Evolutionary conservation across 1,139 yeast species (phyloP).

Genomic region (Pichia sp.): DNA sequence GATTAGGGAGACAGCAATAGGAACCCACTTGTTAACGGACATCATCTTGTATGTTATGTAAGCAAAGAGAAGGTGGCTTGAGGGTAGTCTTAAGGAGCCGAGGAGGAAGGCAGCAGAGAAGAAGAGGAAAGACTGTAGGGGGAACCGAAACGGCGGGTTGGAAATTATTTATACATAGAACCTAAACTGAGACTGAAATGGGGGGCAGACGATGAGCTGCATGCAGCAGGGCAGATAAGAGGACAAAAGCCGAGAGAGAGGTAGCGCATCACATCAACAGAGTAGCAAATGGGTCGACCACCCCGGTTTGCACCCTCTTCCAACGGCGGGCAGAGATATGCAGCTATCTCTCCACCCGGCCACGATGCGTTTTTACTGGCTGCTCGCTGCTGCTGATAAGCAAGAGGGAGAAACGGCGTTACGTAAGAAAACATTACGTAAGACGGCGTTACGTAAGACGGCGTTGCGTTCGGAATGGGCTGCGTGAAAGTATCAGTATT

Average conservation of each 20-base stretch:
- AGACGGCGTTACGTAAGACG: background rate
- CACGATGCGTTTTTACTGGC: background rate
- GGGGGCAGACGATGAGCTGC: no score
- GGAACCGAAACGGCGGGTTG: background rate
- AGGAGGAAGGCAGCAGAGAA: no score
- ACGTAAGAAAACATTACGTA: background rate
- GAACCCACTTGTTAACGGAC: slow-evolving; percentile 11
- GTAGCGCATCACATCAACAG: background rate
- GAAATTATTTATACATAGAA: background rate
- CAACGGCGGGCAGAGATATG: background rate
- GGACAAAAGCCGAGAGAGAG: no score
- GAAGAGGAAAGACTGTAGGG: no score
- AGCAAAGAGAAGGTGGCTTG: no score
- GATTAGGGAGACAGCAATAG: slow-evolving; percentile 43
- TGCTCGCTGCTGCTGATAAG: background rate
- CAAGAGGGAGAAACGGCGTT: background rate
- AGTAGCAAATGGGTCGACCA: no score
- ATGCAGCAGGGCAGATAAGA: no score
- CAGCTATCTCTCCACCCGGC: background rate
- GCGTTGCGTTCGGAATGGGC: background rate
- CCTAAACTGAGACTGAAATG: no score
- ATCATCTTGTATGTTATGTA: background rate
- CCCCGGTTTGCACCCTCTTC: no score
- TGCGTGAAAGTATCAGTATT: background rate
- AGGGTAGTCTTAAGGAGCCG: no score